These are phyloP conservation scores for Crithidia fasciculata DNA, from an alignment of 208 protist genomes.

Conservation along the genomic window DNA sequence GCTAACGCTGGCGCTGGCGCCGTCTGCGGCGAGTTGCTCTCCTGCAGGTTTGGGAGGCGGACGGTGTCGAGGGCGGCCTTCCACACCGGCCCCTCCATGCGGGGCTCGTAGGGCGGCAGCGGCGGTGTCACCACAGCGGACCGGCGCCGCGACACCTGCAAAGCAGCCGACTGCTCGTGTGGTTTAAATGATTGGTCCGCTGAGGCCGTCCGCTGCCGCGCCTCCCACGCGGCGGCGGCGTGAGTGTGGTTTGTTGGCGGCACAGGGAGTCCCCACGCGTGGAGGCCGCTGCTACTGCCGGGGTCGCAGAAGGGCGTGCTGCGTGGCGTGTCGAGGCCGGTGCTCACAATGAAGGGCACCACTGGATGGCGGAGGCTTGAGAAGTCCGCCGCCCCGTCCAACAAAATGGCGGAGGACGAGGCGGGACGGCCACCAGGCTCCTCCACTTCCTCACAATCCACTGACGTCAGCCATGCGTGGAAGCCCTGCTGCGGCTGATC, in stretches of 20 bases:
- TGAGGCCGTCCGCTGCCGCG: neutral
- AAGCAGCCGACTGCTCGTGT: too few species aligned
- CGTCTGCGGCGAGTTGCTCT: neutral
- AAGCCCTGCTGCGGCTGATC: neutral
- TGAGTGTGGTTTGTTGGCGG: slow-evolving; percentile 24
- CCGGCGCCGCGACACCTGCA: too few species aligned
- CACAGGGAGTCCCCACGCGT: slow-evolving; percentile 10
- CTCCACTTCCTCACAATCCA: neutral
- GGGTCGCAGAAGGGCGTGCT: neutral
- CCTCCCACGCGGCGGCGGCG: slow-evolving; percentile 7
- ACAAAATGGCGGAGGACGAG: neutral
- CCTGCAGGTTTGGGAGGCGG: slow-evolving; percentile 21
- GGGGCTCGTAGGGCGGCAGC: slow-evolving; percentile 13
- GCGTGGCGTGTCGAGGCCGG: neutral
- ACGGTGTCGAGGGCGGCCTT: slow-evolving; percentile 17
- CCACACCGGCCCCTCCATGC: slow-evolving; percentile 20
- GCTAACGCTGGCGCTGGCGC: neutral
- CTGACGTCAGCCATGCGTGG: slow-evolving; percentile 1
- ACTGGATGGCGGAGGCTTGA: neutral
- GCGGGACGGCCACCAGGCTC: neutral
- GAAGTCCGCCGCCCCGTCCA: neutral
- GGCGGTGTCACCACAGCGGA: neutral
- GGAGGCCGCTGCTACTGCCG: neutral
- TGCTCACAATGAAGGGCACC: neutral
- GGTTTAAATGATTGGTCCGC: neutral